Base-by-base conservation (phyloP, 164 flowering plant genomes). In the Kalanchoe fedtschenkoi region DNA sequence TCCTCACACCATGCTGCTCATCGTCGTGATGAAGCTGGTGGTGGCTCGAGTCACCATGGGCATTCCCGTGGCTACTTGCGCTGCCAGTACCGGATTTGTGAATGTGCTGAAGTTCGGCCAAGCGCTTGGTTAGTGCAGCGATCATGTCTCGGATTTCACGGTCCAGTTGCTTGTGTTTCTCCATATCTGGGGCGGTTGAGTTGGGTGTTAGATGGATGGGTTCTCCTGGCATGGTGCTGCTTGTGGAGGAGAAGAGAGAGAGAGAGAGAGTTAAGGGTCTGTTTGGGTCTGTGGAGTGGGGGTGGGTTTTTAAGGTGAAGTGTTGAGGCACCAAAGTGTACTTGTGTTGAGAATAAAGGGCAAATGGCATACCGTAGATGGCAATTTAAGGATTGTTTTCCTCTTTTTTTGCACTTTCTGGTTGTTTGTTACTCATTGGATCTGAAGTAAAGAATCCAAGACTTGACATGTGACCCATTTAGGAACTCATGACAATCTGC, bases 111-210 rank as follows among this genome's bases (percentile, higher is more conserved):
- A 80, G 80, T 21, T 65, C 51, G 0, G 68, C 11, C 9, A 83
- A 51, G 30, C 82, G 80, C 3, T 47, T 58, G 3, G 83, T 84
- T 29, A 90, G 71, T 3, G 75, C 63, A 4, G 88, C 69, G 60
- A 85, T 62, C 80, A 87, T 76, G 7, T 85, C 86, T 21, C 69
- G 71, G 38, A 83, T 44, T 56, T 78, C 87, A 0, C 61, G 74
- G 57, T 84, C 80, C 1, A 80, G 43, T 4, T 69, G 71, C 47
- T 66, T 74, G 4, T 69, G 79, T 60, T 61, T 69, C 28, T 72
- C 70, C 21, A 55, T 64, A 21, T 72, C 69, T 1, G 34, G 14
- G 17, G 38, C 47, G 3, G 47, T 17, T 10, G 13, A 39, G 43
- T 39, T 4, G 47, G 47, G 4, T 42, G 47, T 42, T 42, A 21